Evolutionary conservation across 140 eudicot genomes (phyloP), one percentile per base, ranked within the genome.

Genomic region (Artemisia princeps): DNA sequence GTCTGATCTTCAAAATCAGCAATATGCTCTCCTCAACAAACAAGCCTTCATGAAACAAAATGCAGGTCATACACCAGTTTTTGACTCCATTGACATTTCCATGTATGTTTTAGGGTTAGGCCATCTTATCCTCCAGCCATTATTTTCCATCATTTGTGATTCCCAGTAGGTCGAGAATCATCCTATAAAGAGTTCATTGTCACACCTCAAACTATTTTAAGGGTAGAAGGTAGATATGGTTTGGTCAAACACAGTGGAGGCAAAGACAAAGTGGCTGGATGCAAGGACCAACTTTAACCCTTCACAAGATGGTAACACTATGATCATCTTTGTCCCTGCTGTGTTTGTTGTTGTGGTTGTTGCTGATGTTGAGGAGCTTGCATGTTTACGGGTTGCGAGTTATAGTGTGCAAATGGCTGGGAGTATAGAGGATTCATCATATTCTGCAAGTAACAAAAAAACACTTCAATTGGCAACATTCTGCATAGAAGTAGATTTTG

Each of bases 371-470:
- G 63, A 60, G 65, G 61, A 65, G 78, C 74, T 76, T 84, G 96
- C 88, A 83, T 59, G 78, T 78, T 87, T 57, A 56, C 30, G 1
- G 86, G 95, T 71, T 83, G 98, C 0, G 95, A 65, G 70, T 76
- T 85, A 71, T 85, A 91, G 82, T 87, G 91, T 15, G 80, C 65
- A 59, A 85, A 91, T 8, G 98, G 96, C 78, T 91, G 96, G 23
- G 65, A 60, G 65, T 60, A 60, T 6, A 60, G n/a, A 56, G 98
- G 96, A 83, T 91, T 91, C 89, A 91, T 80, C 79, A 89, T 63
- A 57, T 78, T 78, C 65, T 60, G 65, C 28, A 30, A 60, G 12
- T 60, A 37, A 37, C 9, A 37, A 37, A 37, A 37, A 37, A 37
- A 37, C 6, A 37, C 44, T 30, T 37, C 44, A 37, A 37, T 37